Evolutionary conservation across 164 flowering plant species (phyloP).

Genomic region (Taxillus chinensis): DNA sequence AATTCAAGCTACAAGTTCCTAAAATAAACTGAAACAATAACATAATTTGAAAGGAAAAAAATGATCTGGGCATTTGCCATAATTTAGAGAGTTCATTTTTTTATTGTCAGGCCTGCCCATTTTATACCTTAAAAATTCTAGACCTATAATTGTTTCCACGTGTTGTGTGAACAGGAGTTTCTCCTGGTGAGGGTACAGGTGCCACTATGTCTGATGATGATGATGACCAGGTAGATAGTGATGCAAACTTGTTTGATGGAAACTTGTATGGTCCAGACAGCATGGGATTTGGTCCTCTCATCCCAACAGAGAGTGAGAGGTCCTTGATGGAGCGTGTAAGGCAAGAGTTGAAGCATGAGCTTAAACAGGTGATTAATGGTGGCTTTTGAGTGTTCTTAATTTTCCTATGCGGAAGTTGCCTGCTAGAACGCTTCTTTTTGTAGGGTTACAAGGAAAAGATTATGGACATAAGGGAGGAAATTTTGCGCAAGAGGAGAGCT

Average conservation of each 20-base stretch:
- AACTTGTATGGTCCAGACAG: constrained; percentile 31
- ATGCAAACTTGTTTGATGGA: constrained; percentile 42
- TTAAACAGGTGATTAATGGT: constrained; percentile 33
- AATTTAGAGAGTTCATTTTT: too few relatives aligned
- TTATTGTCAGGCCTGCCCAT: too few relatives aligned
- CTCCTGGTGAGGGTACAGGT: constrained; percentile 58
- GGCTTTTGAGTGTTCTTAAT: neutral
- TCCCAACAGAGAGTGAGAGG: constrained; percentile 55
- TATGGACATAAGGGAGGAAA: constrained; percentile 52
- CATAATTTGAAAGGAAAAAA: too few relatives aligned
- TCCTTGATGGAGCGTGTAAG: constrained; percentile 60
- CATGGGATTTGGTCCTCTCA: constrained; percentile 47
- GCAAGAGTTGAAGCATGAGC: constrained; percentile 50
- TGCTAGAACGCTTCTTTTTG: neutral
- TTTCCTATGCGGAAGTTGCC: neutral
- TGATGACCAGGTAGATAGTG: constrained; percentile 48
- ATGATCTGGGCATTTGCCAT: too few relatives aligned
- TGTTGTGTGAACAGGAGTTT: constrained; percentile 34
- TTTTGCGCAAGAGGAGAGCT: constrained; percentile 51
- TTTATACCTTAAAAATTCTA: neutral
- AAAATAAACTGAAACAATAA: too few relatives aligned
- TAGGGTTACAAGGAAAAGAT: constrained; percentile 60
- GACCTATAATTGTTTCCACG: neutral
- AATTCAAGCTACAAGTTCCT: too few relatives aligned
- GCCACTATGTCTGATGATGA: constrained; percentile 65